A percentile compares a stretch with the other conserved stretches of the same genome.
phyloP scores from a whole-genome alignment of 257 asterid species.

The Plantago ovata region DNA sequence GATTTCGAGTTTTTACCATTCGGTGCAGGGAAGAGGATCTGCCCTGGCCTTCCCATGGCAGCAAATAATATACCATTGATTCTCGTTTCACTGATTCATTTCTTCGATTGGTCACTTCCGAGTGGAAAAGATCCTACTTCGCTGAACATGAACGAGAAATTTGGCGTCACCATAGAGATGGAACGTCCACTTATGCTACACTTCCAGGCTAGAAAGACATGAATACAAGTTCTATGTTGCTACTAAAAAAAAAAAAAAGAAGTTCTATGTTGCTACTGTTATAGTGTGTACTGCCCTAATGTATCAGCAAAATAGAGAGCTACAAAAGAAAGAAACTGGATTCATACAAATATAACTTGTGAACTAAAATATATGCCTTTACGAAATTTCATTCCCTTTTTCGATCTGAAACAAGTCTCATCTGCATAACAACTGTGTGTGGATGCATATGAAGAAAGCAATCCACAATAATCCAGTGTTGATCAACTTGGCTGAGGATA shows the following conservation, averaged over 20 bases:
- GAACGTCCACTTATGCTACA: constrained; percentile 26
- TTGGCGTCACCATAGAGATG: constrained; percentile 26
- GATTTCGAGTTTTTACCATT: constrained; percentile 42
- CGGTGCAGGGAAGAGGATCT: constrained; percentile 50
- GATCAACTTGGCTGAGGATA: constrained; percentile 32
- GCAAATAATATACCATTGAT: constrained; percentile 21
- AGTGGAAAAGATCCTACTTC: background rate
- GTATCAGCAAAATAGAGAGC: no score
- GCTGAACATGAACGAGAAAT: constrained; percentile 19
- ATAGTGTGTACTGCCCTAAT: constrained; percentile 26
- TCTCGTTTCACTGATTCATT: constrained; percentile 28
- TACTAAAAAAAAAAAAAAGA: no score
- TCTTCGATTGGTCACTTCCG: constrained; percentile 33
- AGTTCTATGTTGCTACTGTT: background rate
- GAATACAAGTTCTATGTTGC: background rate
- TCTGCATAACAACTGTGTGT: constrained; percentile 10
- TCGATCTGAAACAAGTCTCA: no score
- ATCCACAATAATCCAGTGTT: no score
- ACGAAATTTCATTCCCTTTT: no score
- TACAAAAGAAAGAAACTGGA: no score
- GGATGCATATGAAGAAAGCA: background rate
- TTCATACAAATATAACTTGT: no score
- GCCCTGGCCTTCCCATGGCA: constrained; percentile 47
- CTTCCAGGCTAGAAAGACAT: constrained; percentile 29
- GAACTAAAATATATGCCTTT: no score